These are phyloP conservation scores for Saccharomycopsis vini DNA, from an alignment of 805 yeast genomes.

Conservation along the genomic window DNA sequence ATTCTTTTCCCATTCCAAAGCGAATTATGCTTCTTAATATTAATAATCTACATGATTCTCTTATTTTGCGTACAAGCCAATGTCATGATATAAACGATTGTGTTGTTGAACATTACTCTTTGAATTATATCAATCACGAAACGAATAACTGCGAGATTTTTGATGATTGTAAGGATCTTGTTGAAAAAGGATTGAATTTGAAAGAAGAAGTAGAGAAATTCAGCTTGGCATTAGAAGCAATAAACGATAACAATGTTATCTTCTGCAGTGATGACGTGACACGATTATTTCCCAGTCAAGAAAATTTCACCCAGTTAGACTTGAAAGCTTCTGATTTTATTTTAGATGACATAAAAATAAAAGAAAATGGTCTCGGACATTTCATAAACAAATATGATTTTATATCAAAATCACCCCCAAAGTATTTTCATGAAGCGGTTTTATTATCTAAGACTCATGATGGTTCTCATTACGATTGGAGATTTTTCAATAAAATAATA, in stretches of 20 bases:
- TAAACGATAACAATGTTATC: too few species aligned
- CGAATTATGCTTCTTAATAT: conserved; percentile 3
- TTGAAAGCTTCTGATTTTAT: too few species aligned
- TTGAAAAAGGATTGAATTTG: conserved; percentile 2
- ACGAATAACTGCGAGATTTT: neutral
- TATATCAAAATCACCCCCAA: conserved; percentile 1
- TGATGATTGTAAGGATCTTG: neutral
- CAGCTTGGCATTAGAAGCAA: too few species aligned
- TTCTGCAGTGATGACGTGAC: too few species aligned
- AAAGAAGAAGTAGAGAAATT: neutral
- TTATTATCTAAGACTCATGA: conserved; percentile 1
- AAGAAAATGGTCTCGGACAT: neutral
- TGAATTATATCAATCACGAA: conserved; percentile 5
- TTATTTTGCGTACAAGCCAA: neutral
- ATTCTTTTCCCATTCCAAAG: conserved; percentile 1
- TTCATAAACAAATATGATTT: too few species aligned
- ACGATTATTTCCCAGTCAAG: too few species aligned
- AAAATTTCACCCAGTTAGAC: too few species aligned
- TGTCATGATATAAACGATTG: neutral
- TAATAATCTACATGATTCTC: neutral
- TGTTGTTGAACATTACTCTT: conserved; percentile 3
- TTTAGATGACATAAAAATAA: too few species aligned
- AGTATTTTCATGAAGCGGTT: conserved; percentile 12
- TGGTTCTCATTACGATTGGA: conserved; percentile 42
- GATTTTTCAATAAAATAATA: conserved; percentile 47